These are phyloP conservation scores for Colletotrichum simmondsii DNA, from an alignment of 2,329 filamentous ascomycete species.

Conservation along the genomic window DNA sequence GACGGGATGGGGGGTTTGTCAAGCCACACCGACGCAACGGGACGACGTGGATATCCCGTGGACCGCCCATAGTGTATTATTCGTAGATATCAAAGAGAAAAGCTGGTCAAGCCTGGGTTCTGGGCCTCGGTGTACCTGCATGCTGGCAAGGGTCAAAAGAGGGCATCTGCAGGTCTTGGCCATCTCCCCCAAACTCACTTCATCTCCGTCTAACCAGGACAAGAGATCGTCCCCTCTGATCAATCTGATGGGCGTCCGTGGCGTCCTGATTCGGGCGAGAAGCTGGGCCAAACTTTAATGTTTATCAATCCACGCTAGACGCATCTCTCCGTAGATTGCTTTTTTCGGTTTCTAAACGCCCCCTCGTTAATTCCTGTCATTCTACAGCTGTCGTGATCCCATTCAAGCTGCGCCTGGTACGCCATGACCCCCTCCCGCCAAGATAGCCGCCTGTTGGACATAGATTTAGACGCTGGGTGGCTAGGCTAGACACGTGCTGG, in stretches of 20 bases:
- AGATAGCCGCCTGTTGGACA: constrained; percentile 9
- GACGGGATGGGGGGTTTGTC: neutral
- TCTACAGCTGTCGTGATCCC: neutral
- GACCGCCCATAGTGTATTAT: neutral
- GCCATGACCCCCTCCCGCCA: constrained; percentile 6
- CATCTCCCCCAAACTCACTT: constrained; percentile 15
- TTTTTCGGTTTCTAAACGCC: constrained; percentile 8
- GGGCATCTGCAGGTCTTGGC: constrained; percentile 16
- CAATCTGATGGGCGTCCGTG: neutral
- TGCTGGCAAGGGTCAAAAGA: neutral
- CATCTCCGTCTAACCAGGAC: constrained; percentile 20
- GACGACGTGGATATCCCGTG: neutral
- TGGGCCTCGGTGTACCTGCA: constrained; percentile 4
- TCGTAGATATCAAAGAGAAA: neutral
- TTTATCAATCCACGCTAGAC: neutral
- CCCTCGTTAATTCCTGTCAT: neutral
- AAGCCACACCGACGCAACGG: constrained; percentile 15
- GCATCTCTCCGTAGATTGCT: neutral
- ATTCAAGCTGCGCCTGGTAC: neutral
- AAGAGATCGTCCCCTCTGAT: neutral
- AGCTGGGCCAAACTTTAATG: constrained; percentile 2
- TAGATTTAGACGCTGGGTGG: neutral
- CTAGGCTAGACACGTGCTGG: neutral
- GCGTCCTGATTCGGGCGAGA: neutral
- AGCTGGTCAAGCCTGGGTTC: neutral